Evolutionary conservation across 2,329 filamentous ascomycete genomes (phyloP), one percentile per base, ranked within the genome.

Genomic region (Ceratocystis eucalypticola): DNA sequence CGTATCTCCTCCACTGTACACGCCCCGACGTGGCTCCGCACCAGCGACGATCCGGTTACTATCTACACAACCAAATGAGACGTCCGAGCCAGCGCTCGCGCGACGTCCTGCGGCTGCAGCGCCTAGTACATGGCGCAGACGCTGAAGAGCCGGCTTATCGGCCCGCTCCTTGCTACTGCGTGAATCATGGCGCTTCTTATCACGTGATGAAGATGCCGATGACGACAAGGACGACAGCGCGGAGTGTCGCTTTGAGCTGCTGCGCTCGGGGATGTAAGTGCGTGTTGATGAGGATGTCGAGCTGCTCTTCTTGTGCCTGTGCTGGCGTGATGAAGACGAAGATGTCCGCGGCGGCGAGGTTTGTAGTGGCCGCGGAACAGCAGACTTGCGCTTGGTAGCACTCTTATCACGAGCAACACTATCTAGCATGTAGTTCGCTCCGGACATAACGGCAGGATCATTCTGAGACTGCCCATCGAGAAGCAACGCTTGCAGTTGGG

Each of bases 1-100:
- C 33, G 0, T 12, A 7, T 30, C 8, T 6, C 30, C 20, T 10
- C 20, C 28, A 5, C 44, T 20, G 33, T 65, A 67, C 8, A 65
- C 30, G 15, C 20, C 12, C 3, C 55, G 44, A 6, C 50, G 30
- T 5, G 66, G 53, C 55, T 65, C 30, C 3, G 33, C 17, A 20
- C 66, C 66, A 3, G 28, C 30, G 3, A 30, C 55, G 44, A 68
- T 66, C 12, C 33, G 64, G 64, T 66, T 61, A 20, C 67, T 68
- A n/a, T 68, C 67, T 22, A 68, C 28, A 45, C 67, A 68, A 3
- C 63, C 61, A 64, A 68, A 68, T 2, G 67, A 68, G n/a, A 3
- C 4, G 33, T 66, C 45, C 7, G 45, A 66, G 22, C 22, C 53
- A 10, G 30, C 53, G 33, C 66, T 64, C n/a, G 22, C n/a, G n/a